These are phyloP conservation scores for Neurospora terricola DNA, from an alignment of 495 filamentous ascomycete species.

Conservation along the genomic window DNA sequence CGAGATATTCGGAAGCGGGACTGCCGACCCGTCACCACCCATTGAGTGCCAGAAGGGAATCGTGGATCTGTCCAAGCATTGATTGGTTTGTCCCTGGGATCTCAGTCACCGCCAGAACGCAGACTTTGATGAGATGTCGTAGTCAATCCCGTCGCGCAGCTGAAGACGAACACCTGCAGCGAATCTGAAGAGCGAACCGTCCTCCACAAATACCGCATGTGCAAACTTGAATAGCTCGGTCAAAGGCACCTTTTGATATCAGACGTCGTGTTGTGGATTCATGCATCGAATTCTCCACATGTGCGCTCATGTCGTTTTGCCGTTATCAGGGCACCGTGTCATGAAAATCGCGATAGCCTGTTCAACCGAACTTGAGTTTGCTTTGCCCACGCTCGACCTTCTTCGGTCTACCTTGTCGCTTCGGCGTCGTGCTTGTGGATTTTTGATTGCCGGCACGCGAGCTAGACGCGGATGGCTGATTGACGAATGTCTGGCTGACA, in stretches of 20 bases:
- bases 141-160: not conserved
- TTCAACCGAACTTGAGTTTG: slow-evolving; percentile 60
- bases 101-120: not conserved
- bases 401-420: slow-evolving; percentile 21
- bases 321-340: not conserved
- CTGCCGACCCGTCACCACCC: not conserved
- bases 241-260: not conserved
- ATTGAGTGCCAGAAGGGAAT: not conserved
- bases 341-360: slow-evolving; percentile 5
- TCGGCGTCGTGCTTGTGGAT: slow-evolving; percentile 23
- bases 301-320: not conserved
- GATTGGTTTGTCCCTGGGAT: not conserved
- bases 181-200: not conserved
- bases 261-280: not conserved
- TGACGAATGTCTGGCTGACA: slow-evolving; percentile 34
- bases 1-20: not conserved
- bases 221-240: not conserved
- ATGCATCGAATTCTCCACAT: not conserved
- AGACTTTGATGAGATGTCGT: not conserved
- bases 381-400: slow-evolving; percentile 71
- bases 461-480: slow-evolving; percentile 18
- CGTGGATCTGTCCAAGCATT: not conserved
- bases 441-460: slow-evolving; percentile 15
- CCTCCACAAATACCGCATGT: not conserved
- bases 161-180: not conserved